These are phyloP conservation scores for Backusella psychrophila DNA, from an alignment of 192 early-diverging fungal genomes.

Conservation along the genomic window DNA sequence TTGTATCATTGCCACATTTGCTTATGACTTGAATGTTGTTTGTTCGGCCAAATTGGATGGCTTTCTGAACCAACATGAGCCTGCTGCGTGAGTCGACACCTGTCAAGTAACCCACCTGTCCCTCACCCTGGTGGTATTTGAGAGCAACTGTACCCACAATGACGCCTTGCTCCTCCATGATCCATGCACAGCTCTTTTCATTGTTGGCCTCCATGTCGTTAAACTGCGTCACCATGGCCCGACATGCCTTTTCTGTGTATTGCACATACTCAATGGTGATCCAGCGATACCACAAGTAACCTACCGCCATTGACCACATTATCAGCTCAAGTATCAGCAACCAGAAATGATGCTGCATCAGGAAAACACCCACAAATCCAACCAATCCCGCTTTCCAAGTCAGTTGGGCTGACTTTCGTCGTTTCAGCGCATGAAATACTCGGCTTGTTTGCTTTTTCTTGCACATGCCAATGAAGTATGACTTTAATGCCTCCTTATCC, in stretches of 20 bases:
- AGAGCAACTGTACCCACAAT: conserved; percentile 10
- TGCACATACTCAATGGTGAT: background rate
- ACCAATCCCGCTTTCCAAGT: conserved; percentile 12
- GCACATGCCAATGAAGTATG: background rate
- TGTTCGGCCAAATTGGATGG: conserved; percentile 17
- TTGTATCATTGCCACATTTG: conserved; percentile 11
- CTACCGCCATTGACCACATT: conserved; percentile 2
- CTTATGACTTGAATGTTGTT: conserved; percentile 24
- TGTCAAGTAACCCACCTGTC: conserved; percentile 16
- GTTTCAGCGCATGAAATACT: background rate
- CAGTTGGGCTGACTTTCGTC: background rate
- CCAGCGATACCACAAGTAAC: conserved; percentile 11
- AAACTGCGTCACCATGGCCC: background rate
- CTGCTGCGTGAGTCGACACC: background rate
- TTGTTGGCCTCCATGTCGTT: background rate
- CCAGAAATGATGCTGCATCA: background rate
- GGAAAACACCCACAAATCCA: background rate
- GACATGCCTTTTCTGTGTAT: background rate
- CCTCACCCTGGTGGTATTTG: conserved; percentile 7
- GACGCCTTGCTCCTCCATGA: conserved; percentile 1
- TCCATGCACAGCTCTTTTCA: conserved; percentile 19
- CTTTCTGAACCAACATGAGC: conserved; percentile 18
- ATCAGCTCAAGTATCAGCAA: background rate
- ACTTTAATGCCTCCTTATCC: background rate
- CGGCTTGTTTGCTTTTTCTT: background rate